phyloP scores from a whole-genome alignment of 2,329 filamentous ascomycete species.

The Sporothrix globosa region DNA sequence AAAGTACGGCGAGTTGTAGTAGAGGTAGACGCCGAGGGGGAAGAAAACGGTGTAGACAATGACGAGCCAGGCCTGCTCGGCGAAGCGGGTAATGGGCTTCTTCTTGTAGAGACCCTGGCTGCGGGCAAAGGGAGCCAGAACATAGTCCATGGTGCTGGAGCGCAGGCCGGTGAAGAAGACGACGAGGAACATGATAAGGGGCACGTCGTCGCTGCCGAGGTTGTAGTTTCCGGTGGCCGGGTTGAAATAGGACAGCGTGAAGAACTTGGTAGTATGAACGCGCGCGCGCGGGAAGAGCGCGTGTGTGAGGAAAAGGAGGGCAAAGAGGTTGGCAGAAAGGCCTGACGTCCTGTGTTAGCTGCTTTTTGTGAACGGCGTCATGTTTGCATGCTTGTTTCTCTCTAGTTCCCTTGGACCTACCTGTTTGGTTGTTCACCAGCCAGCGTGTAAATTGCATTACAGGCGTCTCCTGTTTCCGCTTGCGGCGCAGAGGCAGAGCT shows the following conservation, averaged over 20 bases:
- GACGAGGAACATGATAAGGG: slow-evolving; percentile 76
- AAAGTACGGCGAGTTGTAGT: slow-evolving; percentile 76
- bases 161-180: slow-evolving; percentile 85
- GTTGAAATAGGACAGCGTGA: slow-evolving; percentile 83
- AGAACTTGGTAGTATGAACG: slow-evolving; percentile 81
- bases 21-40: slow-evolving; percentile 83
- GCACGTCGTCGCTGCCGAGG: slow-evolving; percentile 77
- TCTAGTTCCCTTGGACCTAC: slow-evolving; percentile 52
- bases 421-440: slow-evolving; percentile 79
- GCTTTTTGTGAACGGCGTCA: not conserved
- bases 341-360: slow-evolving; percentile 52
- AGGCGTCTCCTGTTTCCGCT: slow-evolving; percentile 64
- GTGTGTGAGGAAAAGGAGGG: slow-evolving; percentile 81
- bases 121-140: slow-evolving; percentile 77
- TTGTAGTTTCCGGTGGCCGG: slow-evolving; percentile 68
- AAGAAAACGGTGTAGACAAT: slow-evolving; percentile 83
- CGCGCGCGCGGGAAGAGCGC: slow-evolving; percentile 79
- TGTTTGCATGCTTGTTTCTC: not conserved
- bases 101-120: slow-evolving; percentile 71
- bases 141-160: slow-evolving; percentile 82
- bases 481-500: slow-evolving; percentile 59
- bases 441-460: slow-evolving; percentile 65
- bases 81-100: slow-evolving; percentile 81
- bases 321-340: slow-evolving; percentile 81
- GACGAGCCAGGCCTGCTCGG: slow-evolving; percentile 91